These are phyloP conservation scores for Kazachstania viticola DNA, from an alignment of 805 yeast genomes.

Conservation along the genomic window DNA sequence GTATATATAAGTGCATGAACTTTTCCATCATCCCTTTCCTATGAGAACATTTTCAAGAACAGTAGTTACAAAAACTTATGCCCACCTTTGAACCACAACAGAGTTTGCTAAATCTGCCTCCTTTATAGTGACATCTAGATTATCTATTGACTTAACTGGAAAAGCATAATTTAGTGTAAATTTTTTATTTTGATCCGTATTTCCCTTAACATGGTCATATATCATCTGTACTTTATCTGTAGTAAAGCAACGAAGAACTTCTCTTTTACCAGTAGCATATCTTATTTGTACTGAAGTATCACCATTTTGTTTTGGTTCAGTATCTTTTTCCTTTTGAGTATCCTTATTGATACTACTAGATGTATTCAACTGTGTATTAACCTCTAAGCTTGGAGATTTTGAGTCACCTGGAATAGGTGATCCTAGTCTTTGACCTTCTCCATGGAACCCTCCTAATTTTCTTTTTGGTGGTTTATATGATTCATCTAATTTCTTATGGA, in stretches of 20 bases:
- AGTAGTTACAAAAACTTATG: slow-evolving; percentile 9
- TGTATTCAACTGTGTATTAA: too few species aligned
- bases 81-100: slow-evolving; percentile 87
- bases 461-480: slow-evolving; percentile 62
- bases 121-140: slow-evolving; percentile 43
- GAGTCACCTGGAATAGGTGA: slow-evolving; percentile 76
- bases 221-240: slow-evolving; percentile 52
- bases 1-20: slow-evolving; percentile 2
- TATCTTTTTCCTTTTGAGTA: slow-evolving; percentile 13
- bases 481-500: slow-evolving; percentile 71
- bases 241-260: slow-evolving; percentile 52
- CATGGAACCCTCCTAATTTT: slow-evolving; percentile 55
- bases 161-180: slow-evolving; percentile 69
- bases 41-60: background rate
- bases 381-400: slow-evolving; percentile 7
- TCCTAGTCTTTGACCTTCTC: slow-evolving; percentile 78
- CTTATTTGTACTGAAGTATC: slow-evolving; percentile 74
- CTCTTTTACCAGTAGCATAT: slow-evolving; percentile 68
- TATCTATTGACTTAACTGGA: slow-evolving; percentile 66
- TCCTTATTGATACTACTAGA: too few species aligned
- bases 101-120: slow-evolving; percentile 73
- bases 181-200: slow-evolving; percentile 34
- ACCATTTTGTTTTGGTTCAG: slow-evolving; percentile 31
- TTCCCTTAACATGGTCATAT: slow-evolving; percentile 53
- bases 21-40: background rate